Evolutionary conservation across 1,139 yeast genomes (phyloP).

Genomic region (Pichia sp.): DNA sequence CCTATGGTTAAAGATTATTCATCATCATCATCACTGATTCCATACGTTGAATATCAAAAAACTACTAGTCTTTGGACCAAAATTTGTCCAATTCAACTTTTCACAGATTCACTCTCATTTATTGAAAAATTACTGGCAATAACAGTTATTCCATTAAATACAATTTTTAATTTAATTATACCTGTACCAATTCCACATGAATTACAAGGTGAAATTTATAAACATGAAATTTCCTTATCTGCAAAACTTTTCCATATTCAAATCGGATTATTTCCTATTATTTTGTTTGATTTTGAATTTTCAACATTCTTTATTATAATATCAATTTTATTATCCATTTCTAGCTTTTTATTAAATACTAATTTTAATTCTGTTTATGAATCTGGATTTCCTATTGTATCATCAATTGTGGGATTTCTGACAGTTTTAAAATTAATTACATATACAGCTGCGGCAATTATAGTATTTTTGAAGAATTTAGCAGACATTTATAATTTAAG

Average conservation of each 20-base stretch:
- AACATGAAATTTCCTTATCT: slow-evolving; percentile 16
- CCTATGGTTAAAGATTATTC: neutral
- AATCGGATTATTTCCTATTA: slow-evolving; percentile 20
- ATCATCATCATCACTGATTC: slow-evolving; percentile 6
- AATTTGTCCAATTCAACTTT: slow-evolving; percentile 22
- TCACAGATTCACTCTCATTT: slow-evolving; percentile 8
- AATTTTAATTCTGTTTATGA: slow-evolving; percentile 10
- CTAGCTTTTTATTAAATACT: slow-evolving; percentile 6
- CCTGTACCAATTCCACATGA: slow-evolving; percentile 24
- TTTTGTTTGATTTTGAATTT: slow-evolving; percentile 13
- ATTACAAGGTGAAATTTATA: slow-evolving; percentile 11
- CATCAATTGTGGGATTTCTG: slow-evolving; percentile 25
- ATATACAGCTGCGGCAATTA: slow-evolving; percentile 25
- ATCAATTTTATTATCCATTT: slow-evolving; percentile 4
- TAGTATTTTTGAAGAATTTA: slow-evolving; percentile 24
- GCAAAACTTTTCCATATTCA: slow-evolving; percentile 22
- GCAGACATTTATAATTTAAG: slow-evolving; percentile 26
- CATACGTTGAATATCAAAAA: slow-evolving; percentile 12
- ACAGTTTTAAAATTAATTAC: slow-evolving; percentile 27
- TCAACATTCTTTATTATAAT: slow-evolving; percentile 1
- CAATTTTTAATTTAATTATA: slow-evolving; percentile 22
- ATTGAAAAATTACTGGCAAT: slow-evolving; percentile 20
- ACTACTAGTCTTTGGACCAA: slow-evolving; percentile 13
- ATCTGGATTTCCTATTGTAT: slow-evolving; percentile 3
- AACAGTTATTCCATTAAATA: slow-evolving; percentile 21